A percentile compares a stretch with the other conserved stretches of the same genome.
phyloP scores from a whole-genome alignment of 371 early-diverging fungal genomes.

The Mortierella sp. region DNA sequence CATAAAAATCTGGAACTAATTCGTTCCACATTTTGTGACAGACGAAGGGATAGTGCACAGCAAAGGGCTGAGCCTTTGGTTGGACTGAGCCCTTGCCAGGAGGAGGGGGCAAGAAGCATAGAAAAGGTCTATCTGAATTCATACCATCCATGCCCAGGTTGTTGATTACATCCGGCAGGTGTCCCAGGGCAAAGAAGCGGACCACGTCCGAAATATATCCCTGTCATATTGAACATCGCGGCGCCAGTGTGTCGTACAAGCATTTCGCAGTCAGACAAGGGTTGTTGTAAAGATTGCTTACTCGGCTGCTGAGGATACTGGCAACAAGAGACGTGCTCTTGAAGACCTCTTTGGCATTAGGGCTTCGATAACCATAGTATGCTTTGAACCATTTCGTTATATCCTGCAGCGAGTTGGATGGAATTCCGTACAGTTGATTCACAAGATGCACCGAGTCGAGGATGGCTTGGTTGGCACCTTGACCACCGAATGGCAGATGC shows the following conservation, averaged over 20 bases:
- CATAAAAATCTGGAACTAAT: too few species aligned
- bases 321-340: constrained; percentile 22
- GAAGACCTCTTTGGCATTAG: constrained; percentile 31
- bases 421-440: constrained; percentile 34
- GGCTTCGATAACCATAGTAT: constrained; percentile 19
- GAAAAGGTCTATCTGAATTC: constrained; percentile 33
- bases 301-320: constrained; percentile 15
- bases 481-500: constrained; percentile 27
- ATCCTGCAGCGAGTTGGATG: constrained; percentile 19
- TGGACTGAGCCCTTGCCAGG: constrained; percentile 11
- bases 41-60: constrained; percentile 15
- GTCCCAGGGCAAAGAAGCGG: constrained; percentile 8
- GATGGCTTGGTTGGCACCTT: constrained; percentile 36
- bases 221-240: background rate
- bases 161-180: constrained; percentile 16
- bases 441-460: constrained; percentile 33
- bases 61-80: constrained; percentile 17
- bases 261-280: too few species aligned
- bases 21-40: too few species aligned
- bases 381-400: constrained; percentile 20
- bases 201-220: constrained; percentile 19
- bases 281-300: background rate
- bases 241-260: too few species aligned
- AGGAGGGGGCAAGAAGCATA: constrained; percentile 31
- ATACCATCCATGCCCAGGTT: constrained; percentile 39